Evolutionary conservation across 2,329 filamentous ascomycete genomes (phyloP).

Genomic region (Penicillium sp.): DNA sequence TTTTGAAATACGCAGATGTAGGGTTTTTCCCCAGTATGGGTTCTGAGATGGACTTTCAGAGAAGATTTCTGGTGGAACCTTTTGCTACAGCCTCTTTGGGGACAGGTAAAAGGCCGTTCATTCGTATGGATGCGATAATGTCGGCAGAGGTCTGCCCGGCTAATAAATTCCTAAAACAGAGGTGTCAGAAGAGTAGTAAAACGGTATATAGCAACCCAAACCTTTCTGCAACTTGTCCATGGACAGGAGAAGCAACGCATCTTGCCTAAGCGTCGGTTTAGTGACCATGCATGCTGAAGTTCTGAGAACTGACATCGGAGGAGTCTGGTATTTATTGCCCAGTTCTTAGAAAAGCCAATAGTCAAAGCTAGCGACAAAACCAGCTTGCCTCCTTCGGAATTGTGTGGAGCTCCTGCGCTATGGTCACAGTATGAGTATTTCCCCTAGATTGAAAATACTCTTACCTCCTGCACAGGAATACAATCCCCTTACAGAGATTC

Average conservation of each 20-base stretch:
- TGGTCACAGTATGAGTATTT: too few species aligned
- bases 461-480: too few species aligned
- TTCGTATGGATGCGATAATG: neutral
- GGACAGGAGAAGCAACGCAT: neutral
- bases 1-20: neutral
- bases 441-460: too few species aligned
- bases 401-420: too few species aligned
- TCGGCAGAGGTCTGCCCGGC: neutral
- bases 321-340: too few species aligned
- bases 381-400: too few species aligned
- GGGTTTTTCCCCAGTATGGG: too few species aligned
- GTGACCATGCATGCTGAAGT: too few species aligned
- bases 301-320: too few species aligned
- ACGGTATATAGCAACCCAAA: neutral
- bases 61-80: neutral
- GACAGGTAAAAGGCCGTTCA: neutral
- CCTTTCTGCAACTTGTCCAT: neutral
- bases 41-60: neutral
- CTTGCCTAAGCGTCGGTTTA: neutral
- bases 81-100: neutral
- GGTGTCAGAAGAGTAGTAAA: neutral
- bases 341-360: too few species aligned
- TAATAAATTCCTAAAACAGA: neutral
- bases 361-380: too few species aligned
- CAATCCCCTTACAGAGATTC: too few species aligned